A percentile compares a stretch with the other conserved stretches of the same genome.
Conservation (phyloP, 495 filamentous ascomycete species). For the Penicillium malachiteum region DNA sequence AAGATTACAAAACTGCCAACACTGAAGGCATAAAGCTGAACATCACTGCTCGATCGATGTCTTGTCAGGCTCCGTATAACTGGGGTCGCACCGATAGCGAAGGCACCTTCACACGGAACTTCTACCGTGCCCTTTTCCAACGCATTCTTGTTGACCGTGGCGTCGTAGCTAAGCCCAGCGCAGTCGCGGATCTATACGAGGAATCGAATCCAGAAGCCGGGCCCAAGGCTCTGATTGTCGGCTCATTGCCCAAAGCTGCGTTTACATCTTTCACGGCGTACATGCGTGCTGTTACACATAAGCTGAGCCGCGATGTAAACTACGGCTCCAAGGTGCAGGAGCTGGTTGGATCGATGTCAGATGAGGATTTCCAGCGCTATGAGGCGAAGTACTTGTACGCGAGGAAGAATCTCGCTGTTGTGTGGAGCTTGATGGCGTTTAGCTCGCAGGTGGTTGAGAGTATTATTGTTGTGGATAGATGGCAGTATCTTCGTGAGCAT, state of each 20-base stretch:
- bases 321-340: constrained; percentile 56
- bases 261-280: constrained; percentile 77
- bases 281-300: constrained; percentile 72
- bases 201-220: constrained; percentile 16
- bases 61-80: constrained; percentile 88
- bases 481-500: constrained; percentile 84
- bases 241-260: constrained; percentile 75
- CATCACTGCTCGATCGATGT: constrained; percentile 96
- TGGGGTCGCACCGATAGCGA: constrained; percentile 82
- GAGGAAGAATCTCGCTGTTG: constrained; percentile 78
- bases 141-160: constrained; percentile 81
- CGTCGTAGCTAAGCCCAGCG: constrained; percentile 60
- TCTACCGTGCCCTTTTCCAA: constrained; percentile 88
- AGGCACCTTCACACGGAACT: constrained; percentile 88
- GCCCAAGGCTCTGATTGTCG: constrained; percentile 66
- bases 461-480: constrained; percentile 86
- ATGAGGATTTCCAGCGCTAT: constrained; percentile 72
- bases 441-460: constrained; percentile 86
- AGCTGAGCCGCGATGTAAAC: constrained; percentile 60
- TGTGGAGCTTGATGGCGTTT: constrained; percentile 95
- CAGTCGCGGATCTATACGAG: constrained; percentile 35
- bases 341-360: constrained; percentile 62
- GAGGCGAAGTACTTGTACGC: constrained; percentile 58
- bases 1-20: constrained; percentile 50
- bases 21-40: constrained; percentile 73